Conservation (phyloP, 805 yeast genomes). For the Starmerella stellata region DNA sequence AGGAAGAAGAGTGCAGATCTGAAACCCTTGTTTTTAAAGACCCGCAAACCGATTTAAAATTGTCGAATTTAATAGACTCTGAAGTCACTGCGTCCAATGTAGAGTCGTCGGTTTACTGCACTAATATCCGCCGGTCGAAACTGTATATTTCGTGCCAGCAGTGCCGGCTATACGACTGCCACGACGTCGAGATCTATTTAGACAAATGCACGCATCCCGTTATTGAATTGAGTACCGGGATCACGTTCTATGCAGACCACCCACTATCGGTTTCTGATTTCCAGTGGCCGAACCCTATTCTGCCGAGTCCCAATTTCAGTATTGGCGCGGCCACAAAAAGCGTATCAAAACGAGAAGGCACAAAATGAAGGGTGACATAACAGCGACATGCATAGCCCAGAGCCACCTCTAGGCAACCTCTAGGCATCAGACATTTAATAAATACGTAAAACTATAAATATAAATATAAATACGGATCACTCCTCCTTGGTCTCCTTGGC, state of each 20-base stretch:
- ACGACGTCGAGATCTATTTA: slow-evolving; percentile 10
- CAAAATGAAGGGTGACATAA: too few relatives aligned
- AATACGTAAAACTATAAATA: too few relatives aligned
- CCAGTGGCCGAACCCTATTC: slow-evolving; percentile 14
- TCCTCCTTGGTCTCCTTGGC: too few relatives aligned
- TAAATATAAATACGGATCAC: neutral
- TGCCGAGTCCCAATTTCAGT: slow-evolving; percentile 4
- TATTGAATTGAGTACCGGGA: slow-evolving; percentile 15
- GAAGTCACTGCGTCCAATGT: slow-evolving; percentile 11
- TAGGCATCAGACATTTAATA: too few relatives aligned
- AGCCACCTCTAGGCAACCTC: too few relatives aligned
- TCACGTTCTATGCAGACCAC: slow-evolving; percentile 10
- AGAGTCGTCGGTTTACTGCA: slow-evolving; percentile 16
- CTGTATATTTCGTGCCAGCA: slow-evolving; percentile 18
- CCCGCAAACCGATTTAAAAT: slow-evolving; percentile 1
- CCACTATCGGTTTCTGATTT: slow-evolving; percentile 18
- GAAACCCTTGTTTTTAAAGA: too few relatives aligned
- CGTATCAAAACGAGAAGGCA: too few relatives aligned
- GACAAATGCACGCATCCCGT: slow-evolving; percentile 20
- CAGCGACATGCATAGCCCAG: neutral
- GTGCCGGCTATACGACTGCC: slow-evolving; percentile 18
- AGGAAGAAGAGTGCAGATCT: neutral
- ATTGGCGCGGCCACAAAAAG: too few relatives aligned
- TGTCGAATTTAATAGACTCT: slow-evolving; percentile 12
- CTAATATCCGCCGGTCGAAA: slow-evolving; percentile 9